Evolutionary conservation across 164 flowering plant genomes (phyloP).

Genomic region (Macadamia integrifolia): DNA sequence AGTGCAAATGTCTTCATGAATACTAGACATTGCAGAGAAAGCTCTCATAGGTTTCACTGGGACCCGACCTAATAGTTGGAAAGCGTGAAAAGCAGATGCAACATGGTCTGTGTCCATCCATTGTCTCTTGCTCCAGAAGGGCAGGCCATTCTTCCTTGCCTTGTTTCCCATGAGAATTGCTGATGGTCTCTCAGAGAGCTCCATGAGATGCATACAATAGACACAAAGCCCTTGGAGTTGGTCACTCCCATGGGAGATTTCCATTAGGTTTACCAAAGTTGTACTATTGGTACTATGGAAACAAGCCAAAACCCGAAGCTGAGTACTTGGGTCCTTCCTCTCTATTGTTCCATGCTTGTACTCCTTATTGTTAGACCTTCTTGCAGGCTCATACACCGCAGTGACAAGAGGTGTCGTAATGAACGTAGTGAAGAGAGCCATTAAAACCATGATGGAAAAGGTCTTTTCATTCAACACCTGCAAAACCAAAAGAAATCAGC

Average conservation of each 20-base stretch:
- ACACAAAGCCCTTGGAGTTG: constrained; percentile 36
- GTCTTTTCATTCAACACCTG: too few species aligned
- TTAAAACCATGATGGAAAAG: too few species aligned
- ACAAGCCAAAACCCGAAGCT: constrained; percentile 54
- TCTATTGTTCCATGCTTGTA: constrained; percentile 51
- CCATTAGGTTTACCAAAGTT: constrained; percentile 53
- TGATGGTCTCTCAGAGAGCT: constrained; percentile 70
- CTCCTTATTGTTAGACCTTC: constrained; percentile 14
- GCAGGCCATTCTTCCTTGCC: constrained; percentile 61
- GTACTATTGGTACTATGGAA: constrained; percentile 51
- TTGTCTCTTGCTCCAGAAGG: constrained; percentile 51
- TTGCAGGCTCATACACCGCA: constrained; percentile 62
- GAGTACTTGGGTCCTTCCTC: constrained; percentile 28
- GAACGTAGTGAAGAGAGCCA: too few species aligned
- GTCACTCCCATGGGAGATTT: constrained; percentile 46
- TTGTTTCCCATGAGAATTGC: constrained; percentile 70
- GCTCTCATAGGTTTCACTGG: constrained; percentile 54
- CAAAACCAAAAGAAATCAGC: too few species aligned
- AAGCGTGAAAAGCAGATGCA: constrained; percentile 61
- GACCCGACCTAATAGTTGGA: constrained; percentile 48
- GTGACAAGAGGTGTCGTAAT: too few species aligned
- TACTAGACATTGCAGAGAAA: constrained; percentile 25
- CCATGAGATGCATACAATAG: constrained; percentile 61
- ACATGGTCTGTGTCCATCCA: constrained; percentile 27
- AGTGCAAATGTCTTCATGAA: constrained; percentile 36